Evolutionary conservation across 108 stramenopile species (phyloP).

Genomic region (Stephanodiscus minutulus): DNA sequence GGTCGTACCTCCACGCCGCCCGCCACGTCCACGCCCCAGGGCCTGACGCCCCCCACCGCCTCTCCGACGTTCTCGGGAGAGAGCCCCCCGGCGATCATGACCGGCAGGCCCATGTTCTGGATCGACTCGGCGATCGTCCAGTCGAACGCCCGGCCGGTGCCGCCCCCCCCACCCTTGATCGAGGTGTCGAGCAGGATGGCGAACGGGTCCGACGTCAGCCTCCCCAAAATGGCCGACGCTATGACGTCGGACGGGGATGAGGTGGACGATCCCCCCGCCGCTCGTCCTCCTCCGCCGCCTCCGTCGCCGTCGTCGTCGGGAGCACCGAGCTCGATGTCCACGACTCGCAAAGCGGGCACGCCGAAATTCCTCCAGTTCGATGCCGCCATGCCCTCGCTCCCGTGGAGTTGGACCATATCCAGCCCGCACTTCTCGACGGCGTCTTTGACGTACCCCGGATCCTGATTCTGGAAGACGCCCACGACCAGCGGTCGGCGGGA

Average conservation of each 20-base stretch:
- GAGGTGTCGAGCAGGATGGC: constrained; percentile 94
- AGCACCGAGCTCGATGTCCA: constrained; percentile 87
- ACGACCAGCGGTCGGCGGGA: constrained; percentile 84
- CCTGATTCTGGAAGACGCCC: constrained; percentile 97
- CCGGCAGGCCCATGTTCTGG: constrained; percentile 88
- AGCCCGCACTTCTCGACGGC: constrained; percentile 85
- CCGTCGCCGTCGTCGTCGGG: constrained; percentile 32
- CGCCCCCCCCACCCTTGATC: constrained; percentile 91
- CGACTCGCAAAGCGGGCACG: constrained; percentile 91
- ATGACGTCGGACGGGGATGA: constrained; percentile 40
- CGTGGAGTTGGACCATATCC: constrained; percentile 97
- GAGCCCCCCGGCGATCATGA: constrained; percentile 97
- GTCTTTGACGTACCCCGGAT: constrained; percentile 70
- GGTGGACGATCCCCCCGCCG: not conserved
- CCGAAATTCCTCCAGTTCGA: constrained; percentile 65
- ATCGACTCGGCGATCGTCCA: constrained; percentile 85
- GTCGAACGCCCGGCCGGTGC: constrained; percentile 95
- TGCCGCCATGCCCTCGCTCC: constrained; percentile 89
- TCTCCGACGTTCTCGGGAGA: constrained; percentile 84
- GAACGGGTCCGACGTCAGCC: constrained; percentile 71
- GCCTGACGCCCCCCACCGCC: constrained; percentile 68
- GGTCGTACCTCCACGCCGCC: constrained; percentile 91
- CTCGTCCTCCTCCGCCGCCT: not conserved
- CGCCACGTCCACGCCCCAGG: constrained; percentile 95
- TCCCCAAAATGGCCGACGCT: constrained; percentile 62